Base-by-base conservation (phyloP, 306 rosid species). In the Cajanus cajan region DNA sequence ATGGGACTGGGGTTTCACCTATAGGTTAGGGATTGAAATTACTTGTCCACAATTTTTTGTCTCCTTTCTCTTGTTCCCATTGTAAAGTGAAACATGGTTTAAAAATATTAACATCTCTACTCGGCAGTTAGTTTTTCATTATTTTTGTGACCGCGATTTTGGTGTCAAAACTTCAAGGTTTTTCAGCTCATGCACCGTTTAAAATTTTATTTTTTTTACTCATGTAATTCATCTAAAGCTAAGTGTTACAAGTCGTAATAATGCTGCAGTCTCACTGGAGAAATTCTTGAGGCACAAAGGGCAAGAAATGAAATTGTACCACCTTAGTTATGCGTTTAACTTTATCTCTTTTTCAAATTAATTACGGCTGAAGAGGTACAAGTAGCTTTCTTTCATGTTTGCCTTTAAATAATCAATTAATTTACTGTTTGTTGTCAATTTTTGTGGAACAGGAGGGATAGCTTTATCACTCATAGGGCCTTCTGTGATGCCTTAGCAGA, bases 401-500 rank as follows among this genome's bases (percentile, higher is more conserved):
- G 0, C 52, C 61, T 11, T 59, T 22, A 9, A 1, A 15, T 37
- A 58, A 55, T 48, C 16, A 8, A 15, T 8, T 22, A 25, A 33
- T 77, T 50, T 4, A 66, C 6, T 10, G 33, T 36, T 65, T 51
- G 22, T 16, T 4, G 28, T 13, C 71, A 84, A 57, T 72, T 83
- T 90, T 39, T 74, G 74, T 24, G 58, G 86, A 68, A 84, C 91
- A 93, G 98, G 91, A 84, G 97, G 82, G 98, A 93, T 55, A 93
- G 97, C 84, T 93, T 93, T 88, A 93, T 93, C 55, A 91, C 97
- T 54, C 98, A 93, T 71, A 87, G 98, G 65, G 97, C 97, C 12
- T 93, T 93, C 74, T 93, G 98, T 41, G 98, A 93, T 55, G 98
- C 97, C 67, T 90, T 93, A 22, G 98, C 98, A 14, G 98, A 93